phyloP scores from a whole-genome alignment of 2,329 filamentous ascomycete species.

The Ophiostoma sp. region DNA sequence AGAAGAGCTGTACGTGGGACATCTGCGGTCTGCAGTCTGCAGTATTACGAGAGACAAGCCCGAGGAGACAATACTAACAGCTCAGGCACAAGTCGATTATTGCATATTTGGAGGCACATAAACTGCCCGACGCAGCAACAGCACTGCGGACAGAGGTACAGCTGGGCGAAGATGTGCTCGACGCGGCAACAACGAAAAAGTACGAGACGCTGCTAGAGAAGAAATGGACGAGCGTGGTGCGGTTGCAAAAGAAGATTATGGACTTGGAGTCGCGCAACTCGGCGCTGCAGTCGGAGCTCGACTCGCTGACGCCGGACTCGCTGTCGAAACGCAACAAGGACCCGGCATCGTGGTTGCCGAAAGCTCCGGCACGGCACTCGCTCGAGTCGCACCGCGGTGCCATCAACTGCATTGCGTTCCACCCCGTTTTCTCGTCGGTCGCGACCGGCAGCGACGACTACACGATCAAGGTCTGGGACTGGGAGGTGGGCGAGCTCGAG shows the following conservation, averaged over 20 bases:
- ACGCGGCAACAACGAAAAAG: constrained; percentile 79
- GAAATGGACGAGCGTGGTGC: constrained; percentile 96
- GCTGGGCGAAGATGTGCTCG: constrained; percentile 60
- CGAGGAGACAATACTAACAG: neutral
- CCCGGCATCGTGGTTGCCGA: constrained; percentile 80
- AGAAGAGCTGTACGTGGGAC: constrained; percentile 70
- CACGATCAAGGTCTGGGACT: constrained; percentile 97
- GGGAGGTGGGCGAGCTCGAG: constrained; percentile 87
- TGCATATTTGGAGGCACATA: constrained; percentile 73
- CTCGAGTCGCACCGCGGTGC: constrained; percentile 76
- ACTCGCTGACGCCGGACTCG: constrained; percentile 71
- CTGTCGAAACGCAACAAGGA: constrained; percentile 77
- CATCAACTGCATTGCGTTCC: constrained; percentile 85
- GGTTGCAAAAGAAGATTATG: constrained; percentile 97
- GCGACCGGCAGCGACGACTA: constrained; percentile 88
- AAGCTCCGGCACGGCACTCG: constrained; percentile 71
- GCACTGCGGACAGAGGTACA: constrained; percentile 72
- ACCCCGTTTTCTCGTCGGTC: constrained; percentile 83
- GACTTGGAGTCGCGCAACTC: constrained; percentile 76
- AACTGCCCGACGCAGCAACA: constrained; percentile 63
- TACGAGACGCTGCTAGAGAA: constrained; percentile 93
- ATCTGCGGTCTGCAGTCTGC: too few species aligned
- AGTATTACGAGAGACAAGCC: neutral
- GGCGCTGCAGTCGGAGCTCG: constrained; percentile 73
- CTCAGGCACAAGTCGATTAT: constrained; percentile 85